Percentiles rank a stretch among this genome's conserved stretches.
These are phyloP conservation scores for Plantago rigida DNA, from an alignment of 305 asterid genomes.

Conservation along the genomic window DNA sequence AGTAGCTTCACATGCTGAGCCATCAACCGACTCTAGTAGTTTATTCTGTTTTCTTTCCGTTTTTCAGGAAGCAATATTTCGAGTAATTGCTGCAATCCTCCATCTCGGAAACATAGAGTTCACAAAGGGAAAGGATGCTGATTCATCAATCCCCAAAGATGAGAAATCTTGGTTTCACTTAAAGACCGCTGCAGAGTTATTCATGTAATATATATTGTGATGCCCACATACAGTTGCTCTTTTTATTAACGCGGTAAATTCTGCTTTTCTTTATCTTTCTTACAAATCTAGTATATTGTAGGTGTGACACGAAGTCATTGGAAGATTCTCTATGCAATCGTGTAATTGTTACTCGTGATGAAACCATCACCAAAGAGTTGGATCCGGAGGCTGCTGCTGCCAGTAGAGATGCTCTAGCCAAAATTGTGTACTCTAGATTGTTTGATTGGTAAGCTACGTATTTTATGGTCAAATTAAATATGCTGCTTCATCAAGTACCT, in stretches of 20 bases:
- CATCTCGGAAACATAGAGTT: slow-evolving; percentile 95
- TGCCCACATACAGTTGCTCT: slow-evolving; percentile 1
- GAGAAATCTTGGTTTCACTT: slow-evolving; percentile 89
- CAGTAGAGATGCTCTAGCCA: slow-evolving; percentile 94
- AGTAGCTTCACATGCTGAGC: slow-evolving; percentile 19
- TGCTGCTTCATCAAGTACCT: slow-evolving; percentile 6
- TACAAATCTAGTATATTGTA: slow-evolving; percentile 27
- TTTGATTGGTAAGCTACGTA: slow-evolving; percentile 69
- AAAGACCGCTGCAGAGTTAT: slow-evolving; percentile 84
- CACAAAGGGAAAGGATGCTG: slow-evolving; percentile 75
- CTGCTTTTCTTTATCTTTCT: slow-evolving; percentile 5
- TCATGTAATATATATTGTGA: slow-evolving; percentile 49
- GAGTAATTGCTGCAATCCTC: slow-evolving; percentile 92
- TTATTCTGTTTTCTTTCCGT: slow-evolving; percentile 17
- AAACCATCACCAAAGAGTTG: slow-evolving; percentile 73
- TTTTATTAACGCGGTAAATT: slow-evolving; percentile 11
- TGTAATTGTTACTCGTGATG: slow-evolving; percentile 92
- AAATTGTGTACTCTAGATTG: slow-evolving; percentile 82
- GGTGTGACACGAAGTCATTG: slow-evolving; percentile 88
- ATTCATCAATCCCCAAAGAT: slow-evolving; percentile 93
- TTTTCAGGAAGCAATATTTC: slow-evolving; percentile 82
- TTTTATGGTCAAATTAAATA: slow-evolving; percentile 12
- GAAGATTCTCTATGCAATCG: slow-evolving; percentile 94
- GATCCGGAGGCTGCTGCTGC: slow-evolving; percentile 85
- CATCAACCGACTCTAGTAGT: neutral